These are phyloP conservation scores for Clitopilus passeckerianus DNA, from an alignment of 768 basidiomycete genomes.

Conservation along the genomic window DNA sequence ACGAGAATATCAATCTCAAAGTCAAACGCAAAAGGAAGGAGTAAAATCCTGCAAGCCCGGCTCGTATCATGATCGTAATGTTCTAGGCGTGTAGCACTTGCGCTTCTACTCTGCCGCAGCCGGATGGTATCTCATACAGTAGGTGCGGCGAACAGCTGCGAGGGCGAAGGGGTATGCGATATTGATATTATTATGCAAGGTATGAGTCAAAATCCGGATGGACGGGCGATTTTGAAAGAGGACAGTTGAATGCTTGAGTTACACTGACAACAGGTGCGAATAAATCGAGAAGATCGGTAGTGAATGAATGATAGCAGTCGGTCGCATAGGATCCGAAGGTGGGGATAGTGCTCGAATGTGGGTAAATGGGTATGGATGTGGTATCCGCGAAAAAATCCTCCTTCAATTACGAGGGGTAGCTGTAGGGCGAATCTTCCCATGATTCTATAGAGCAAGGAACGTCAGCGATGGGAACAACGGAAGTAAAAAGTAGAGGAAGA, in stretches of 20 bases:
- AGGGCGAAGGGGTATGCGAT: background rate
- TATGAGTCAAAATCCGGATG: background rate
- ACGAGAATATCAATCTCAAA: no score
- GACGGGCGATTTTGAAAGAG: background rate
- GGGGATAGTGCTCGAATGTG: background rate
- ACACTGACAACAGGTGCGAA: background rate
- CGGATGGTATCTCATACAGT: no score
- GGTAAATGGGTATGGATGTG: background rate
- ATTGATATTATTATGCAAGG: background rate
- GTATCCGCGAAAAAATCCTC: background rate
- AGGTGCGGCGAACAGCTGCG: no score
- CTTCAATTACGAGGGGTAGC: background rate
- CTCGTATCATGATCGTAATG: constrained; percentile 7
- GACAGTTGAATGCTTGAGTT: background rate
- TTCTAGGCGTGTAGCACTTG: background rate
- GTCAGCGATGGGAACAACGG: background rate
- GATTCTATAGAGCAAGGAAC: background rate
- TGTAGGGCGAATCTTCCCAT: background rate
- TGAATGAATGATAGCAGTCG: background rate
- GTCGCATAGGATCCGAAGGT: background rate
- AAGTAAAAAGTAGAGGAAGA: background rate
- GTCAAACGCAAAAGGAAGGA: background rate
- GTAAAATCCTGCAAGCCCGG: constrained; percentile 7
- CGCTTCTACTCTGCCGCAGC: no score
- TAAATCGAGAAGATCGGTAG: background rate